These are phyloP conservation scores for Fusarium nematophilum DNA, from an alignment of 2,329 filamentous ascomycete species.

Conservation along the genomic window DNA sequence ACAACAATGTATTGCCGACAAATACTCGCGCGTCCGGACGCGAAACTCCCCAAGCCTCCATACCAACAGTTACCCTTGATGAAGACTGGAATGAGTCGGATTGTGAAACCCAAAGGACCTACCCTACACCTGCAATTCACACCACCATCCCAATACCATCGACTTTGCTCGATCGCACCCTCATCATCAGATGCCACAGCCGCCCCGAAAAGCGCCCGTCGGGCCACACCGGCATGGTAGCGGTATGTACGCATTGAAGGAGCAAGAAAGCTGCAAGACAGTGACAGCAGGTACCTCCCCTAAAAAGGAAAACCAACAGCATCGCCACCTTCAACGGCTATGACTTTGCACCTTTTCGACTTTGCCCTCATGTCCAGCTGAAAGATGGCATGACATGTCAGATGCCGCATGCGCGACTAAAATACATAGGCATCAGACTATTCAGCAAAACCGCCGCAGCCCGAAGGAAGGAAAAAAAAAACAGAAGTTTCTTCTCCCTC, in stretches of 20 bases:
- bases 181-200: constrained; percentile 7
- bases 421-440: not conserved
- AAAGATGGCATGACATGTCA: constrained; percentile 33
- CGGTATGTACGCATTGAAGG: constrained; percentile 6
- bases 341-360: constrained; percentile 3
- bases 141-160: not conserved
- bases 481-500: constrained; percentile 25
- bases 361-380: constrained; percentile 1
- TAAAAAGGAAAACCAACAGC: constrained; percentile 6
- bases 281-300: not conserved
- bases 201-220: not conserved
- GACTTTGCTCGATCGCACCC: too few relatives aligned
- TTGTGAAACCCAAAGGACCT: not conserved
- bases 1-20: too few relatives aligned
- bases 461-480: constrained; percentile 3
- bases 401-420: constrained; percentile 10
- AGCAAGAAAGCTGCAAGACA: constrained; percentile 17
- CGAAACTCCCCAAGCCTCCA: constrained; percentile 21
- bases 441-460: constrained; percentile 4
- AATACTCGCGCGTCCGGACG: constrained; percentile 14
- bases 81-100: constrained; percentile 25
- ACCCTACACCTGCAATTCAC: constrained; percentile 9
- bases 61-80: constrained; percentile 6
- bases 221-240: constrained; percentile 3
- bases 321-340: constrained; percentile 1